Evolutionary conservation across 1,284 basidiomycete species (phyloP), one percentile per base, ranked within the genome.

Genomic region (Porphyrellus sp.): DNA sequence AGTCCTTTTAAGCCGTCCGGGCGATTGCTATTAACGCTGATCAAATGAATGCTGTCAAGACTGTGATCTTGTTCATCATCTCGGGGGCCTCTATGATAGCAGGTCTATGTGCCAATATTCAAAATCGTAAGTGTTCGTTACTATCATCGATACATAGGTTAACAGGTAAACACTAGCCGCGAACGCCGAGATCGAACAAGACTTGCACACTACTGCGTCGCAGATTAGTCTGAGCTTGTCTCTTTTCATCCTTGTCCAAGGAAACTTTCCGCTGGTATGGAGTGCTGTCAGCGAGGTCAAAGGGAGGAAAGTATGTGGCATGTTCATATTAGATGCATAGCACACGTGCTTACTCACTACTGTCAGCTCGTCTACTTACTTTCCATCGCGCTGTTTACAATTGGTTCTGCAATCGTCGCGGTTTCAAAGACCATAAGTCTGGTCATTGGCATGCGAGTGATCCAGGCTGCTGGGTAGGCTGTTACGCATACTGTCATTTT

Each of bases 201-300:
- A 89, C 28, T 74, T 93, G 15, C 76, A 82, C 45, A 86, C 89
- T 0, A 83, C 80, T 0, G 77, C 82, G 33, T 75, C 78, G 0
- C 75, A 90, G 53, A 86, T 95, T 51, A 88, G 89, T 40, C 73
- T 87, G 60, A 88, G 81, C 59, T 67, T 94, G 15, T 86, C 88
- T 1, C 59, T 93, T 9, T 95, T 89, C 70, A 89, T 94, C 56
- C 73, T 91, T 18, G 64, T 86, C 8, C 89, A 91, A 67, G 89
- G 90, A 0, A 65, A 73, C 13, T 71, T 82, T 45, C 89, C 89
- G 0, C 57, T 88, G 16, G 43, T 87, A 4, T 93, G 91, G 90
- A 81, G 77, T 51, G 77, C 83, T 0, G 68, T 91, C 21, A 87
- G 85, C 52, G 91, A 94, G 67, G 80, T 94, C 40, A 85, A 84